Evolutionary conservation across 257 asterid genomes (phyloP).

Genomic region (Nicotiana knightiana): DNA sequence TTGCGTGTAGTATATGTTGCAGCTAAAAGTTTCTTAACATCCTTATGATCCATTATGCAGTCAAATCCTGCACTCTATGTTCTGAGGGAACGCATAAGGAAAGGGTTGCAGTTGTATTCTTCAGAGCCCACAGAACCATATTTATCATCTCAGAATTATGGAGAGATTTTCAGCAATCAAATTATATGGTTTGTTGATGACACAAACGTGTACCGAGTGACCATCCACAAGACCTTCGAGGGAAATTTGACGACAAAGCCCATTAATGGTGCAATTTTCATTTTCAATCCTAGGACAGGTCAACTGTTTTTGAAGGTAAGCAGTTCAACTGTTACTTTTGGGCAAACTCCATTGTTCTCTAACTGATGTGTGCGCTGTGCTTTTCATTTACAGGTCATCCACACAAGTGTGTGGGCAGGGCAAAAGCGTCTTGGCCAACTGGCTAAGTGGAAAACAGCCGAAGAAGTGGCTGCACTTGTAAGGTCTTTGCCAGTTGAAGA

Average conservation of each 20-base stretch:
- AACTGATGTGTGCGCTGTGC: background rate
- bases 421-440: constrained; percentile 98
- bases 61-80: constrained; percentile 97
- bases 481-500: constrained; percentile 97
- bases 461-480: constrained; percentile 98
- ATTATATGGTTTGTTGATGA: constrained; percentile 99
- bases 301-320: constrained; percentile 84
- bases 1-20: background rate
- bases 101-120: constrained; percentile 94
- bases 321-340: background rate
- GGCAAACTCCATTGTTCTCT: background rate
- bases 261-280: constrained; percentile 94
- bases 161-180: constrained; percentile 98
- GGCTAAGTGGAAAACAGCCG: constrained; percentile 99
- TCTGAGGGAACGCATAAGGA: constrained; percentile 87
- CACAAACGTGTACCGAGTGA: constrained; percentile 95
- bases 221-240: constrained; percentile 95
- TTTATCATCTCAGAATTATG: constrained; percentile 94
- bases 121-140: constrained; percentile 99
- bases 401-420: constrained; percentile 99
- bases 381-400: constrained; percentile 64
- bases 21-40: background rate
- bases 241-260: constrained; percentile 98
- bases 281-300: constrained; percentile 95
- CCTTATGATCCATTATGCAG: constrained; percentile 32